A percentile compares a stretch with the other conserved stretches of the same genome.
Evolutionary conservation across 805 yeast species (phyloP).

Genomic region (Brettanomyces naardenensis): DNA sequence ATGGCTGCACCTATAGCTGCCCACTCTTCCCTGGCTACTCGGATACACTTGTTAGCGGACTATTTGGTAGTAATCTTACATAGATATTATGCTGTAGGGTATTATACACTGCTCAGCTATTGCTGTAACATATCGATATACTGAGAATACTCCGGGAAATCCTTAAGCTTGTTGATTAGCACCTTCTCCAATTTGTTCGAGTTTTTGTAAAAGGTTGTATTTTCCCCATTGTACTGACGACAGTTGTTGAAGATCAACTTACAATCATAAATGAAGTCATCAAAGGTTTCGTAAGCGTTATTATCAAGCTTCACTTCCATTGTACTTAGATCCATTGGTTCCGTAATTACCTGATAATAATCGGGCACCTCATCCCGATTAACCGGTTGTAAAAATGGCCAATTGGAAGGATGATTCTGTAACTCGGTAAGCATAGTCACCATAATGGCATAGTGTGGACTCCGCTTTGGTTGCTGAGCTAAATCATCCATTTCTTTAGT

Average conservation of each 20-base stretch:
- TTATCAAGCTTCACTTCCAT: slow-evolving; percentile 92
- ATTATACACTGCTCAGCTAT: no score
- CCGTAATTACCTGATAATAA: slow-evolving; percentile 91
- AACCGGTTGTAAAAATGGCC: slow-evolving; percentile 96
- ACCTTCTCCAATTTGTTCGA: slow-evolving; percentile 92
- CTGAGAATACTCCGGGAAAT: slow-evolving; percentile 86
- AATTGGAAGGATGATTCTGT: slow-evolving; percentile 92
- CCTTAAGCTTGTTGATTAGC: slow-evolving; percentile 72
- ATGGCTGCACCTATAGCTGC: no score
- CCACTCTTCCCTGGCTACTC: no score
- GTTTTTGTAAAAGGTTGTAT: slow-evolving; percentile 90
- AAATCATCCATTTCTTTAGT: slow-evolving; percentile 96
- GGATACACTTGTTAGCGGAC: no score
- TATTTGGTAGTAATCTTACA: neutral
- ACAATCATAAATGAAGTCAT: slow-evolving; percentile 85
- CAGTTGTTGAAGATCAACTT: slow-evolving; percentile 84
- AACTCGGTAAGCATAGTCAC: slow-evolving; percentile 79
- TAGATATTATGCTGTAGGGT: no score
- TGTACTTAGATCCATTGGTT: slow-evolving; percentile 95
- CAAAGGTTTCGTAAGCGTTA: slow-evolving; percentile 85
- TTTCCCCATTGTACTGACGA: slow-evolving; percentile 85
- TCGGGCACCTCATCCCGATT: slow-evolving; percentile 92
- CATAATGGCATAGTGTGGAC: slow-evolving; percentile 93
- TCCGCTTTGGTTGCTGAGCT: slow-evolving; percentile 89
- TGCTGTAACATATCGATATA: slow-evolving; percentile 46